Conservation (phyloP, 2,329 filamentous ascomycete species). For the Alternaria consortialis region DNA sequence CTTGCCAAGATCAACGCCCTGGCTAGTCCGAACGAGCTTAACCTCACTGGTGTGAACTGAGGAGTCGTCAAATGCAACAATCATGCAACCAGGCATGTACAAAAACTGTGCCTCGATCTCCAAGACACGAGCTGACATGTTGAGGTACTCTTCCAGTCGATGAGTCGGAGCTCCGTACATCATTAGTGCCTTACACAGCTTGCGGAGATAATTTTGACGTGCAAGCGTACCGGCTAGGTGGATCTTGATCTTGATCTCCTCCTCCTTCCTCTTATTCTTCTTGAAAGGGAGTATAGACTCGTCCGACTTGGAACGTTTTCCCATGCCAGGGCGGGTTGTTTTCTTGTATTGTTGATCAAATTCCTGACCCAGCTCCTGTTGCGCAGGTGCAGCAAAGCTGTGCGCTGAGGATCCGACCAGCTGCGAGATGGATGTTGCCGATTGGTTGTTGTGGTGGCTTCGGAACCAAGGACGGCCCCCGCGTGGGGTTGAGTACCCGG, state of each 20-base stretch:
- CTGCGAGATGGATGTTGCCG: constrained; percentile 54
- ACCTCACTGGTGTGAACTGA: constrained; percentile 81
- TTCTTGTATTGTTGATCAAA: constrained; percentile 54
- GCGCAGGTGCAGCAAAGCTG: constrained; percentile 52
- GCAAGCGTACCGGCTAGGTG: constrained; percentile 75
- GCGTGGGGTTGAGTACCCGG: constrained; percentile 54
- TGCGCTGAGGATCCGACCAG: constrained; percentile 57
- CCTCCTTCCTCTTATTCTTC: constrained; percentile 52
- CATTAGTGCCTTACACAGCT: constrained; percentile 88
- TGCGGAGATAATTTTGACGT: constrained; percentile 83
- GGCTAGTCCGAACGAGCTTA: constrained; percentile 73
- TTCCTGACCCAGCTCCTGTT: constrained; percentile 54
- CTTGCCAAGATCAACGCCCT: constrained; percentile 77
- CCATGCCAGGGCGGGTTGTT: constrained; percentile 42
- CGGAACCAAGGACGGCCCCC: constrained; percentile 50
- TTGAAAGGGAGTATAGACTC: constrained; percentile 50
- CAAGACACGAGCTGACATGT: constrained; percentile 86
- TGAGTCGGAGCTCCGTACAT: constrained; percentile 90
- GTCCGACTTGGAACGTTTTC: constrained; percentile 49
- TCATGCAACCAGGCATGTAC: constrained; percentile 92
- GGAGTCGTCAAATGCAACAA: constrained; percentile 84
- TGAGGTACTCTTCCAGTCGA: constrained; percentile 89
- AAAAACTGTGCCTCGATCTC: constrained; percentile 90
- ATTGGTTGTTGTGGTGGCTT: constrained; percentile 46
- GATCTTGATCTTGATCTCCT: constrained; percentile 67